These are phyloP conservation scores for Neckera pumila DNA, from an alignment of 225 moss, liverwort and hornwort species.

Conservation along the genomic window DNA sequence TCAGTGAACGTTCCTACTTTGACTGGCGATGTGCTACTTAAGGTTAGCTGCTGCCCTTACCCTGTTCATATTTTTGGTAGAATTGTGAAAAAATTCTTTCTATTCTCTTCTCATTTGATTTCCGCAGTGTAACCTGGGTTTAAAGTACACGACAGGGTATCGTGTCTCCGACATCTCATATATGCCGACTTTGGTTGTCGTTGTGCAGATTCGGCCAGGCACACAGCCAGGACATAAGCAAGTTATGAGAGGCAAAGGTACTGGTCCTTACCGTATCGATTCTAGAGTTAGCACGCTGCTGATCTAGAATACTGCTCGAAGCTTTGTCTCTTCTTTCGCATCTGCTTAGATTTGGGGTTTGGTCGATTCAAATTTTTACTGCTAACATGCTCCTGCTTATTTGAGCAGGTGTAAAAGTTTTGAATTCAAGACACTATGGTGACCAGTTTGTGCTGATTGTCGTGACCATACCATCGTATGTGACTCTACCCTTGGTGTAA, in stretches of 20 bases:
- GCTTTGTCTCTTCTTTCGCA: neutral
- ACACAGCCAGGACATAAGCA: conserved; percentile 79
- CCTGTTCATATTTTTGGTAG: neutral
- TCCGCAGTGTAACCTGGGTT: neutral
- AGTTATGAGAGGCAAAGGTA: conserved; percentile 87
- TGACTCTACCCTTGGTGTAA: neutral
- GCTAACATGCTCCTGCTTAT: neutral
- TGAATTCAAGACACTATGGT: conserved; percentile 84
- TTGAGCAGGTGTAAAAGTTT: conserved; percentile 42
- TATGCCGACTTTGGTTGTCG: neutral
- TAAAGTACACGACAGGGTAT: neutral
- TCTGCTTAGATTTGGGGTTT: neutral
- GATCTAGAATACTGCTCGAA: neutral
- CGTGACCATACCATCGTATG: conserved; percentile 60
- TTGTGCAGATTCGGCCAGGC: conserved; percentile 64
- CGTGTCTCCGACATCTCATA: neutral
- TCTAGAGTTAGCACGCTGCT: neutral
- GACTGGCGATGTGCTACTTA: conserved; percentile 42
- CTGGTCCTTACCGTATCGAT: neutral
- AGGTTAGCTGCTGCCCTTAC: conserved; percentile 13
- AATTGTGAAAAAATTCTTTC: neutral
- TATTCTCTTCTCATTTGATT: neutral
- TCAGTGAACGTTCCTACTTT: conserved; percentile 54
- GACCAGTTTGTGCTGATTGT: conserved; percentile 73
- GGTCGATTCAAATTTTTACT: neutral